These are phyloP conservation scores for Lupinus albus DNA, from an alignment of 306 rosid genomes.

Conservation along the genomic window DNA sequence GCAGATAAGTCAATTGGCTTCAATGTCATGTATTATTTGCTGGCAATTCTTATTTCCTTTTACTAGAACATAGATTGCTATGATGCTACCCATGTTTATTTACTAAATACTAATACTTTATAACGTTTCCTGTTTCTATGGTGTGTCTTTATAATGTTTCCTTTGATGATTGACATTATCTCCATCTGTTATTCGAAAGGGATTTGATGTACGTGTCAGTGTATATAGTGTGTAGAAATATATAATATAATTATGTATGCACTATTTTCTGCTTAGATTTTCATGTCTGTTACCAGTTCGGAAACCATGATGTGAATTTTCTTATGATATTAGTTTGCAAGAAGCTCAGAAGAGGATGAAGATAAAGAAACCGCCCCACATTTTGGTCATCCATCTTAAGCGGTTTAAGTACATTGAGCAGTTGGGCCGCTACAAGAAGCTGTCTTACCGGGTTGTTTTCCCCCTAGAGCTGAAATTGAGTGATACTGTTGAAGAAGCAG, in stretches of 20 bases:
- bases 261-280: constrained; percentile 1
- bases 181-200: neutral
- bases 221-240: constrained; percentile 17
- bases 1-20: constrained; percentile 26
- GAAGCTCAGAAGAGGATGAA: constrained; percentile 98
- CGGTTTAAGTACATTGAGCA: constrained; percentile 91
- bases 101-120: neutral
- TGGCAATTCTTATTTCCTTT: constrained; percentile 20
- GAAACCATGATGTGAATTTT: constrained; percentile 14
- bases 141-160: constrained; percentile 15
- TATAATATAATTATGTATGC: no score
- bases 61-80: constrained; percentile 20
- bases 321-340: constrained; percentile 67
- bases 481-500: constrained; percentile 79
- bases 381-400: constrained; percentile 86
- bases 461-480: constrained; percentile 88
- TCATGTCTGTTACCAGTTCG: constrained; percentile 28
- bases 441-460: constrained; percentile 83
- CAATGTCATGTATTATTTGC: neutral
- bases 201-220: neutral
- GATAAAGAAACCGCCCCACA: constrained; percentile 88
- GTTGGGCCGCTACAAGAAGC: constrained; percentile 88
- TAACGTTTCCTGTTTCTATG: neutral
- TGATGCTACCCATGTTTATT: neutral
- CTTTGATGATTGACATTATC: neutral